phyloP scores from a whole-genome alignment of 768 basidiomycete species.

The Daedalea quercina region DNA sequence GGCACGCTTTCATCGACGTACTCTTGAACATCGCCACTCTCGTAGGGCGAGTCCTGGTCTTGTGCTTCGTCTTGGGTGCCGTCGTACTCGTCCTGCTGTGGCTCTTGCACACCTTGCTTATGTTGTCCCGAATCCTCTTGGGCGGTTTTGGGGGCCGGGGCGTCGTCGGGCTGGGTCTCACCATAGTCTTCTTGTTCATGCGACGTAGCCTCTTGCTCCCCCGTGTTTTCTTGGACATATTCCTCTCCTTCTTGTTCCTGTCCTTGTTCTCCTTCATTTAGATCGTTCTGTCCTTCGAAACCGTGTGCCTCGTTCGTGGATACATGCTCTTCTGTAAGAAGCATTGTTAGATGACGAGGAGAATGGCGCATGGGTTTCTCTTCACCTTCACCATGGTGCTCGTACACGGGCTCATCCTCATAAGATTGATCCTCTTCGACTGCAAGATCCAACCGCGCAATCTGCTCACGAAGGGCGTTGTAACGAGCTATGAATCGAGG shows the following conservation, averaged over 20 bases:
- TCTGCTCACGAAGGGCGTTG: constrained; percentile 53
- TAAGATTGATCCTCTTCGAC: constrained; percentile 1
- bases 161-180: not conserved
- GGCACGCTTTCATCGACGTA: not conserved
- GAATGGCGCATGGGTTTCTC: too few relatives aligned
- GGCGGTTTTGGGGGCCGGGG: not conserved
- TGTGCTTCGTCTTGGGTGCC: constrained; percentile 11
- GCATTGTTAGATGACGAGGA: too few relatives aligned
- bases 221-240: not conserved
- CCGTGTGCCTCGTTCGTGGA: not conserved
- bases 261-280: not conserved
- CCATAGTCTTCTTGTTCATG: not conserved
- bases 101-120: constrained; percentile 1
- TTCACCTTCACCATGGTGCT: too few relatives aligned
- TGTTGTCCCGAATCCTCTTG: not conserved
- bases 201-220: not conserved
- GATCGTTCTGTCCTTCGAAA: not conserved
- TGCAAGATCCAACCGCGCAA: constrained; percentile 31
- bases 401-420: constrained; percentile 7
- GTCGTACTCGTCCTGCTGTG: not conserved
- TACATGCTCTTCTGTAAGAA: not conserved
- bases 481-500: constrained; percentile 68
- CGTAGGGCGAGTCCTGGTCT: constrained; percentile 1
- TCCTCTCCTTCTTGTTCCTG: not conserved
- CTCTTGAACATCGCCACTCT: constrained; percentile 3